phyloP scores from a whole-genome alignment of 202 grass and related monocot genomes.

The Bolboschoenoplectus hybrid region DNA sequence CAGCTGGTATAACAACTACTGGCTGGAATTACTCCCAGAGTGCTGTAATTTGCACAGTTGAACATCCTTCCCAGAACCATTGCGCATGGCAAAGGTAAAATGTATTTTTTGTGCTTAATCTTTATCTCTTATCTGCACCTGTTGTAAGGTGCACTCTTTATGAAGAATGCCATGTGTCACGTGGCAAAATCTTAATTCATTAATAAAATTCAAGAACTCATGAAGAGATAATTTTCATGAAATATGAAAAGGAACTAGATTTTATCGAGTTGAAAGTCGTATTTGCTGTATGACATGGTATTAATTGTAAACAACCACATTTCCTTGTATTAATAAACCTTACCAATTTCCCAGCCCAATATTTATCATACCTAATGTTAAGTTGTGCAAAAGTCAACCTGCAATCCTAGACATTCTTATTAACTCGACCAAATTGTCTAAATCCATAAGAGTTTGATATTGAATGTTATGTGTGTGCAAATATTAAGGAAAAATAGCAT shows the following conservation, averaged over 20 bases:
- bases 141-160: not conserved
- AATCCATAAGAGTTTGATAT: not conserved
- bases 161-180: not conserved
- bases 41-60: conserved; percentile 90
- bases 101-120: not conserved
- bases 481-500: not conserved
- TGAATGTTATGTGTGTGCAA: not conserved
- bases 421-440: not conserved
- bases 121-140: not conserved
- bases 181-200: not conserved
- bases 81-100: conserved; percentile 68
- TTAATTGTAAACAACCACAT: not conserved
- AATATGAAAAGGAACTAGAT: conserved; percentile 1
- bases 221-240: not conserved
- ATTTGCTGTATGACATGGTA: not conserved
- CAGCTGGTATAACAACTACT: conserved; percentile 73
- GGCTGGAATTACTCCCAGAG: conserved; percentile 84
- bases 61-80: conserved; percentile 64
- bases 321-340: not conserved
- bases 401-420: not conserved
- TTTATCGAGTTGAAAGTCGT: not conserved
- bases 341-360: not conserved
- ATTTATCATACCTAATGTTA: not conserved
- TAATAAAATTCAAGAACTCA: not conserved
- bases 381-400: not conserved